Evolutionary conservation across 495 filamentous ascomycete genomes (phyloP), one percentile per base, ranked within the genome.

Genomic region (Sordaria brevicollis): DNA sequence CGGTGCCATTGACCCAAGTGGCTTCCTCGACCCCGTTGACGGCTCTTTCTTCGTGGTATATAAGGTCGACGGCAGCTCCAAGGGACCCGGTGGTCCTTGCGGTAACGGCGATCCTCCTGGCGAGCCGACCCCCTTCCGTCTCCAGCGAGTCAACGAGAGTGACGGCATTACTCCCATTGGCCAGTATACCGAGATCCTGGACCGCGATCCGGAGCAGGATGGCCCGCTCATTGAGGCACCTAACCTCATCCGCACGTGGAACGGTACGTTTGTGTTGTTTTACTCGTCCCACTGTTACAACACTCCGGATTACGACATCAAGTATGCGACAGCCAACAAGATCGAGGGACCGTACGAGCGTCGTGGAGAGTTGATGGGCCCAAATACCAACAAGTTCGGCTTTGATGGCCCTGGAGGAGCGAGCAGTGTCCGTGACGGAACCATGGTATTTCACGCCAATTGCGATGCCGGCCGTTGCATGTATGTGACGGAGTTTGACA

Each of bases 181-280:
- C 3, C 75, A 83, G 17, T 71, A 86, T 0, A 77, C 85, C 34
- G 71, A 80, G 71, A 79, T 91, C n/a, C 78, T 91, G 4, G 84
- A 87, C 73, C 85, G 88, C 21, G 67, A 72, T 31, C 81, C 76
- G 3, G 81, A 82, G 34, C 73, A 73, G 8, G 89, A 89, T 71
- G 87, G 86, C 0, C 86, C 86, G 0, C 79, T 89, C 0, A 82
- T 90, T 13, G 88, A 91, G 76, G 89, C 88, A 9, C 89, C 89
- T 1, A 82, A 79, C 39, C 70, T 90, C 31, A 77, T 86, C 6
- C 77, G 81, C 68, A 73, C 79, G 9, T 78, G 68, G 9, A 79
- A 80, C 39, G 86, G 84, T 1, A 83, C 76, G 11, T 90, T 86
- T 74, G 81, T 86, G 67, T 75, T 91, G 5, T 90, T 89, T 69